A percentile compares a stretch with the other conserved stretches of the same genome.
Conservation (phyloP, 306 rosid species). For the Casuarina cunninghamiana region DNA sequence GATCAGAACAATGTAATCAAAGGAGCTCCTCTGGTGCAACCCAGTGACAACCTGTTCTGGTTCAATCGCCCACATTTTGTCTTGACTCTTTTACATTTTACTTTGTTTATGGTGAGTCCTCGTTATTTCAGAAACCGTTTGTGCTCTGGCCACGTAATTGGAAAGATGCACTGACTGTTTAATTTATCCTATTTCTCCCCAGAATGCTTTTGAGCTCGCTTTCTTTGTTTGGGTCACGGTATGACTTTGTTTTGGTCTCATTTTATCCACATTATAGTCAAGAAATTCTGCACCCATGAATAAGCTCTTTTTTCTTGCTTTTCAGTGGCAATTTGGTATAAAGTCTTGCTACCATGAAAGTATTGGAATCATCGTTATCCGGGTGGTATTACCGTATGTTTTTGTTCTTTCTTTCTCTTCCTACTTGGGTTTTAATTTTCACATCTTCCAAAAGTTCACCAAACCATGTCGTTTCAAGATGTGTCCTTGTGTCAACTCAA, state of each 20-base stretch:
- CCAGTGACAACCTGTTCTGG: conserved; percentile 60
- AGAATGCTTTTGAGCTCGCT: conserved; percentile 62
- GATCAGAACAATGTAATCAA: conserved; percentile 33
- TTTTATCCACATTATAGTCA: neutral
- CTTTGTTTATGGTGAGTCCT: conserved; percentile 47
- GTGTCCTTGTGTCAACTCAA: no score
- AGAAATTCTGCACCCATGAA: neutral
- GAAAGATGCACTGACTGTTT: neutral
- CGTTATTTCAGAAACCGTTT: no score
- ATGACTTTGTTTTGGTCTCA: neutral
- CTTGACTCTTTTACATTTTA: conserved; percentile 48
- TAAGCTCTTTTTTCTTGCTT: neutral
- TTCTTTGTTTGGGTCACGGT: conserved; percentile 71
- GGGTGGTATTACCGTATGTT: conserved; percentile 57
- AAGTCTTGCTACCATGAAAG: conserved; percentile 59
- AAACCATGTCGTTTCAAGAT: no score
- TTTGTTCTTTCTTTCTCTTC: neutral
- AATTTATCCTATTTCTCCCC: conserved; percentile 19
- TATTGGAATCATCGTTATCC: conserved; percentile 25
- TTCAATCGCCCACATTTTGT: conserved; percentile 48
- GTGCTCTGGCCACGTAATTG: neutral
- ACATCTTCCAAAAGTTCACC: no score
- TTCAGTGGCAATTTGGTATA: conserved; percentile 53
- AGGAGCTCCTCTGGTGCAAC: conserved; percentile 59
- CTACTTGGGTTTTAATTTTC: no score